These are phyloP conservation scores for Penicillium diatomitis DNA, from an alignment of 495 filamentous ascomycete species.

Conservation along the genomic window DNA sequence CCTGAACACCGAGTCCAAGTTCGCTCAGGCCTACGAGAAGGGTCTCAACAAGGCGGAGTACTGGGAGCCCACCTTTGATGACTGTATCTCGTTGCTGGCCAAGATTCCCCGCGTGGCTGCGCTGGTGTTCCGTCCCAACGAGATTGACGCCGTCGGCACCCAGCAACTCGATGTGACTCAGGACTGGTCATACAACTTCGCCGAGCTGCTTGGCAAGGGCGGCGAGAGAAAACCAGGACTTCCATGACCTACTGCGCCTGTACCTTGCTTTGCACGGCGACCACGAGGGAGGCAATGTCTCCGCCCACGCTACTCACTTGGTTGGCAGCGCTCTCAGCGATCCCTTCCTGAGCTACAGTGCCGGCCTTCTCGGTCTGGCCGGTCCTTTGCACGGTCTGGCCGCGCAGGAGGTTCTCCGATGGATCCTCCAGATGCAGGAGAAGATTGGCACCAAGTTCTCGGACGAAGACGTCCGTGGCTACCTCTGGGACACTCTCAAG, in stretches of 20 bases:
- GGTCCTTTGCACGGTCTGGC: conserved; percentile 93
- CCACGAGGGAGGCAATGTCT: conserved; percentile 97
- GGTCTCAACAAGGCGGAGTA: conserved; percentile 90
- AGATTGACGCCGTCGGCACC: conserved; percentile 55
- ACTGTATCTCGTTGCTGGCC: conserved; percentile 84
- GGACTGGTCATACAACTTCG: conserved; percentile 98
- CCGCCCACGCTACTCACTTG: conserved; percentile 92
- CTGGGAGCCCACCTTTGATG: conserved; percentile 98
- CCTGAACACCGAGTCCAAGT: conserved; percentile 83
- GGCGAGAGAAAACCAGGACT: conserved; percentile 78
- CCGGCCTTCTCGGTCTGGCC: conserved; percentile 89
- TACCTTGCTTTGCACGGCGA: conserved; percentile 97
- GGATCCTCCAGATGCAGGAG: conserved; percentile 90
- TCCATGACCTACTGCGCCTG: conserved; percentile 87
- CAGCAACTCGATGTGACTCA: conserved; percentile 47
- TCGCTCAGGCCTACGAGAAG: conserved; percentile 85
- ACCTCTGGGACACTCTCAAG: conserved; percentile 88
- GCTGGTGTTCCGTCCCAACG: conserved; percentile 86
- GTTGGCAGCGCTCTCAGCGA: conserved; percentile 94
- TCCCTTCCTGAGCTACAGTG: conserved; percentile 91
- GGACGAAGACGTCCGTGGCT: conserved; percentile 69
- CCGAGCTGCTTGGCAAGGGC: conserved; percentile 87
- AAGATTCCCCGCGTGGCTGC: conserved; percentile 96
- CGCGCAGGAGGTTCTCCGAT: conserved; percentile 94
- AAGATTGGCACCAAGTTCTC: conserved; percentile 69